Conservation (phyloP, 2,329 filamentous ascomycete genomes). For the Alternaria panax region DNA sequence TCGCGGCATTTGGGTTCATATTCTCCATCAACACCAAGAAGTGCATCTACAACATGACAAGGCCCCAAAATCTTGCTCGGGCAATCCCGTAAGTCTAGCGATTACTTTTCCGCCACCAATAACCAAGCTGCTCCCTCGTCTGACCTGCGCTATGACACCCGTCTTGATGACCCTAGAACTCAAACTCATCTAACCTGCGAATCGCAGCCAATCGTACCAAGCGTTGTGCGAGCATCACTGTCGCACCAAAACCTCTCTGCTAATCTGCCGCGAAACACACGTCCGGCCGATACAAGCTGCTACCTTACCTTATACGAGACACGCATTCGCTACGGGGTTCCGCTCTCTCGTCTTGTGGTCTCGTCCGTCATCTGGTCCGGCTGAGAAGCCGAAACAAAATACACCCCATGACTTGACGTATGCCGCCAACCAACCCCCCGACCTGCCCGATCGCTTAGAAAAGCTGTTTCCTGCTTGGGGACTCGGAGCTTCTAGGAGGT, state of each 20-base stretch:
- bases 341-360: conserved; percentile 3
- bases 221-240: conserved; percentile 13
- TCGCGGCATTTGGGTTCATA: background rate
- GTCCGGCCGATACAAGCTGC: background rate
- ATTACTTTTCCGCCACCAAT: conserved; percentile 14
- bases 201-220: conserved; percentile 18
- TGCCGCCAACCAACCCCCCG: conserved; percentile 36
- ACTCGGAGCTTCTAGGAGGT: conserved; percentile 32
- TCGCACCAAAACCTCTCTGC: conserved; percentile 19
- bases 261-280: background rate
- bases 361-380: conserved; percentile 1
- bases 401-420: conserved; percentile 31
- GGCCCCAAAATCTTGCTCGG: conserved; percentile 20
- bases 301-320: background rate
- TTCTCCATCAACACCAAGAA: background rate
- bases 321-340: background rate
- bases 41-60: conserved; percentile 13
- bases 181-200: conserved; percentile 29
- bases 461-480: conserved; percentile 37
- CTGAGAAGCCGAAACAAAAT: background rate
- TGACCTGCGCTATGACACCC: conserved; percentile 21
- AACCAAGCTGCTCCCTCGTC: conserved; percentile 27
- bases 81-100: conserved; percentile 36
- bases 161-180: conserved; percentile 38
- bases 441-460: conserved; percentile 35